phyloP scores from a whole-genome alignment of 2,329 filamentous ascomycete species.

The Ophiostoma angusticollis region DNA sequence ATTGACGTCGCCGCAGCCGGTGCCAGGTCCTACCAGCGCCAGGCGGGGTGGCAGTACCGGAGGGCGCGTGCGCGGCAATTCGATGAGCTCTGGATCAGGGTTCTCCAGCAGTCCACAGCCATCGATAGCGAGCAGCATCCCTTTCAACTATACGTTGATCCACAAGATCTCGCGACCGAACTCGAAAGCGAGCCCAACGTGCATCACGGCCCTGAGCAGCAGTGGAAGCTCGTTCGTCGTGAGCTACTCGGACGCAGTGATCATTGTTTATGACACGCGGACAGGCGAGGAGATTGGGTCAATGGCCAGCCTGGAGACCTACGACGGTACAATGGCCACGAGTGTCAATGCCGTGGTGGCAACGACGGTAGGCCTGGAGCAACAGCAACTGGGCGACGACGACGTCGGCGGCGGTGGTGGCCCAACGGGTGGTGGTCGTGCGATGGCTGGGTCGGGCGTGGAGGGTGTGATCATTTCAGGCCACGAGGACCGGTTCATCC shows the following conservation, averaged over 20 bases:
- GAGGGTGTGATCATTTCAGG: conserved; percentile 93
- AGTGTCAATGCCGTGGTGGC: conserved; percentile 88
- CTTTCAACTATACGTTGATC: conserved; percentile 78
- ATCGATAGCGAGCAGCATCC: conserved; percentile 69
- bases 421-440: conserved; percentile 58
- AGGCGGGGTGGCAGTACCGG: conserved; percentile 46
- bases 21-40: conserved; percentile 29
- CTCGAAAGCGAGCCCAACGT: conserved; percentile 65
- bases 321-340: conserved; percentile 64
- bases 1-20: conserved; percentile 65
- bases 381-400: conserved; percentile 58
- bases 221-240: conserved; percentile 85
- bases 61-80: conserved; percentile 75
- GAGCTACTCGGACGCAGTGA: conserved; percentile 78
- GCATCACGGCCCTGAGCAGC: conserved; percentile 76
- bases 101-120: conserved; percentile 86
- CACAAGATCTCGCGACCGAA: conserved; percentile 69
- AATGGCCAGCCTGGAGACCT: conserved; percentile 91
- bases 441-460: conserved; percentile 59
- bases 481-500: conserved; percentile 89
- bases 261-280: conserved; percentile 83
- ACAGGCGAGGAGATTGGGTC: conserved; percentile 82
- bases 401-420: conserved; percentile 44
- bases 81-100: conserved; percentile 85
- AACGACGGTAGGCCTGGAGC: conserved; percentile 71